Evolutionary conservation across 2,329 filamentous ascomycete genomes (phyloP), one percentile per base, ranked within the genome.

Genomic region (Colletotrichum salicis): DNA sequence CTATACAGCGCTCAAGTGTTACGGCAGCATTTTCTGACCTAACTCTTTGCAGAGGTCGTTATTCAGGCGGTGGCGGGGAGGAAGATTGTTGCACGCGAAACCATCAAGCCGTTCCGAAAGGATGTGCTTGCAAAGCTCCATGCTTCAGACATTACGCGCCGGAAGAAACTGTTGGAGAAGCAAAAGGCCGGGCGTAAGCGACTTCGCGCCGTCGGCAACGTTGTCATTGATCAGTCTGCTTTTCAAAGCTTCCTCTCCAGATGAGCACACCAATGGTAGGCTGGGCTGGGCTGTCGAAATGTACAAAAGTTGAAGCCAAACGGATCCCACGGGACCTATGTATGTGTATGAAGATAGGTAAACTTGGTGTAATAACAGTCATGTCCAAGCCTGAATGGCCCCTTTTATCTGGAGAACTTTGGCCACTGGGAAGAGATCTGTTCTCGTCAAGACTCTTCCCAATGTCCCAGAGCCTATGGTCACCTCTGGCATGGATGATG

Each of bases 111-210:
- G 0, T 99, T 97, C 82, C 88, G 96, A 58, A 99, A 99, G 82
- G 96, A 99, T 77, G 96, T 99, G 3, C 84, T 97, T 68, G 92
- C 93, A 8, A 98, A 98, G 83, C 85, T 99, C 67, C 97, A 99
- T 79, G 96, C 96, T 0, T 93, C 93, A 73, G 96, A 99, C 83
- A 89, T 97, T 19, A 90, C 91, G 4, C 86, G 96, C 70, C 89
- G 95, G 48, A 89, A 91, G 78, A 99, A 99, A 82, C 82, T 99
- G 75, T 83, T 99, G 12, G 96, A 98, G 84, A 97, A 96, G 86
- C 96, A 99, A 82, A 99, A 99, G 84, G 95, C 95, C 75, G 96
- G 96, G 0, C 88, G 95, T 67, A 98, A 97, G 89, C 93, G 92
- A 82, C 83, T 99, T 71, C 90, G 94, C 71, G 89, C 92, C 1